These are phyloP conservation scores for Lippia alba DNA, from an alignment of 305 asterid genomes.

Conservation along the genomic window DNA sequence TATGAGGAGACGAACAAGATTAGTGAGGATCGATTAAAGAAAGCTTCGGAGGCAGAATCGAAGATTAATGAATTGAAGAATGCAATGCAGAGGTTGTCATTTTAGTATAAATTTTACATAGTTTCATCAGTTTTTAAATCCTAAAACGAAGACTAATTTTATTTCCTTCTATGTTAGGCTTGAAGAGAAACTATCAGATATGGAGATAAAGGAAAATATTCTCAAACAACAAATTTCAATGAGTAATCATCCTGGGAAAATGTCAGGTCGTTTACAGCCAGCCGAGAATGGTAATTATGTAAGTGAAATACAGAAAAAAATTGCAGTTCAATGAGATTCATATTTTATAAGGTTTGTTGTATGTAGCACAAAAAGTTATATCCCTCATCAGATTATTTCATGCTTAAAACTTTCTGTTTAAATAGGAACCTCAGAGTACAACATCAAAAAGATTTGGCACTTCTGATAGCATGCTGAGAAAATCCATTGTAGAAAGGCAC, in stretches of 20 bases:
- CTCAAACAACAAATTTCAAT: conserved; percentile 61
- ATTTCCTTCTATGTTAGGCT: conserved; percentile 46
- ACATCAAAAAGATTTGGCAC: conserved; percentile 42
- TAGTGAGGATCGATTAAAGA: conserved; percentile 69
- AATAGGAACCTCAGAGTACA: conserved; percentile 50
- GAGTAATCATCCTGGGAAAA: conserved; percentile 48
- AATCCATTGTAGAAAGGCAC: conserved; percentile 61
- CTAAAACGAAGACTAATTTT: conserved; percentile 7
- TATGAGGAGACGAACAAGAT: conserved; percentile 63
- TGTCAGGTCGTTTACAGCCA: conserved; percentile 62
- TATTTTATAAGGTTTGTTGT: conserved; percentile 1
- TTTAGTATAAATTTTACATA: not conserved
- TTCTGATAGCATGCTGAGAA: conserved; percentile 43
- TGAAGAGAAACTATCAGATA: conserved; percentile 69
- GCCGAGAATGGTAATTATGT: conserved; percentile 66
- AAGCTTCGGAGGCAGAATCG: conserved; percentile 66
- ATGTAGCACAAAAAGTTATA: not conserved
- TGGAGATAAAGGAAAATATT: conserved; percentile 63
- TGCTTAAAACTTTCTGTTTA: conserved; percentile 20
- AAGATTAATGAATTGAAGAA: conserved; percentile 65
- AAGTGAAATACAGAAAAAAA: conserved; percentile 35
- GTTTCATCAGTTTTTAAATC: conserved; percentile 11
- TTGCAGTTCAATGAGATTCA: conserved; percentile 4
- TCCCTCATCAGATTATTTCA: too few species aligned
- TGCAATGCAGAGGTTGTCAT: conserved; percentile 45